Base-by-base conservation (phyloP, 2,329 filamentous ascomycete species). In the Diaporthe longicolla region DNA sequence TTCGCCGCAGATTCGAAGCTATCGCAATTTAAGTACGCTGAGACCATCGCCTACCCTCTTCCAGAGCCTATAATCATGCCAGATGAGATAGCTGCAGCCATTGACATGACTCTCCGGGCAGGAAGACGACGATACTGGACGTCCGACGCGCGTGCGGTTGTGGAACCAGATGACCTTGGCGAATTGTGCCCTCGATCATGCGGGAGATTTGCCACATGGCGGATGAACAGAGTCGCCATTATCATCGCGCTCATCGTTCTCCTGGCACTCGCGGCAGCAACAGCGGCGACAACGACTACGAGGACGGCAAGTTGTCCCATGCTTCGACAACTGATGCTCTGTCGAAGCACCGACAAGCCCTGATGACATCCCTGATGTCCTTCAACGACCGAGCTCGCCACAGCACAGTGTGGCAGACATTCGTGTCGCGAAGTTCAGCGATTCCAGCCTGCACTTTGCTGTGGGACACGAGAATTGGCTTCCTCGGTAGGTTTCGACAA, bases 311-410 rank as follows among this genome's bases (percentile, higher is more conserved):
- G 77, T 90, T 91, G 9, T 93, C 96, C 78, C 87, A 91, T 35
- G 87, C 94, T 37, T 98, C 90, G 21, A 96, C 95, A 2, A 88
- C 98, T 19, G 93, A 97, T 74, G 91, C 92, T 68, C 93, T 98
- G 77, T 93, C 94, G 54, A 93, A 93, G 78, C 94, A 97, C 80
- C 91, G 97, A 71, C 95, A 97, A 76, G 94, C 95, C 72, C 90
- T 97, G 79, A 97, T 98, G 93, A 92, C 94, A 15, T 97, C 95
- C 8, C 85, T 99, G 73, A 94, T 96, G 82, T 92, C 94, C 7
- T 97, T 95, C 80, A 92, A 94, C 77, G 92, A 97, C 80, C 93
- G 93, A 77, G 94, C 94, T 2, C 9, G 45, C 45, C 21, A n/a
- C 21, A 2, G 21, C 21, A 50, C 45, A 13, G 37, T 4, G 11